A percentile compares a stretch with the other conserved stretches of the same genome.
These are phyloP conservation scores for Rhodotorula sp. DNA, from an alignment of 1,284 basidiomycete genomes.

Conservation along the genomic window DNA sequence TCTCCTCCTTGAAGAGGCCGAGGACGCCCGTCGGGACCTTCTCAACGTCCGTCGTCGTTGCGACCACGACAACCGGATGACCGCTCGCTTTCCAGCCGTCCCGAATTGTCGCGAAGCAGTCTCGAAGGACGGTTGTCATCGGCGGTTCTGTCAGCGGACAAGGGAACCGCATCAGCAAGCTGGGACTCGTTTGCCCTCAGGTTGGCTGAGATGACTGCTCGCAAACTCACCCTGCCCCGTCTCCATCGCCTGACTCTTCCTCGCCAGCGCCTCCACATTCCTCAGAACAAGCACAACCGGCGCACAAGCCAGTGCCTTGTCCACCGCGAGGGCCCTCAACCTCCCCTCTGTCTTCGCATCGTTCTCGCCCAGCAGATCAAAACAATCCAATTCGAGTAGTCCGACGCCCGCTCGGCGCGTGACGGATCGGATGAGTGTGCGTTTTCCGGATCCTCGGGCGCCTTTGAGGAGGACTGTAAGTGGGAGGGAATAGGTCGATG, in stretches of 20 bases:
- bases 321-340: conserved; percentile 67
- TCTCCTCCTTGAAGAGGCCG: conserved; percentile 83
- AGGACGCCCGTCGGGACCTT: conserved; percentile 67
- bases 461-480: conserved; percentile 72
- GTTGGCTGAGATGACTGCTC: conserved; percentile 10
- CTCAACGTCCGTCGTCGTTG: conserved; percentile 69
- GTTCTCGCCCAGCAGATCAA: conserved; percentile 76
- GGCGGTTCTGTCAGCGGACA: conserved; percentile 57
- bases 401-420: conserved; percentile 71
- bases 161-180: neutral
- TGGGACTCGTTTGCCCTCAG: neutral
- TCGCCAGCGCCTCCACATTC: conserved; percentile 78
- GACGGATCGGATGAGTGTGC: conserved; percentile 57
- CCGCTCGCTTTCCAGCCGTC: conserved; percentile 61
- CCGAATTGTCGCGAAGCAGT: conserved; percentile 62
- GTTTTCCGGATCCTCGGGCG: conserved; percentile 70
- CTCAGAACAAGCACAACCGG: conserved; percentile 82
- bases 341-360: conserved; percentile 74
- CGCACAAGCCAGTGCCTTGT: conserved; percentile 73
- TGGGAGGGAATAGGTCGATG: conserved; percentile 62
- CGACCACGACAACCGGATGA: conserved; percentile 70
- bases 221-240: conserved; percentile 62
- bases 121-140: conserved; percentile 63
- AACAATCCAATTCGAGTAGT: conserved; percentile 83
- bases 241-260: conserved; percentile 66